Base-by-base conservation (phyloP, 805 yeast genomes). In the Saccharomyces jurei region DNA sequence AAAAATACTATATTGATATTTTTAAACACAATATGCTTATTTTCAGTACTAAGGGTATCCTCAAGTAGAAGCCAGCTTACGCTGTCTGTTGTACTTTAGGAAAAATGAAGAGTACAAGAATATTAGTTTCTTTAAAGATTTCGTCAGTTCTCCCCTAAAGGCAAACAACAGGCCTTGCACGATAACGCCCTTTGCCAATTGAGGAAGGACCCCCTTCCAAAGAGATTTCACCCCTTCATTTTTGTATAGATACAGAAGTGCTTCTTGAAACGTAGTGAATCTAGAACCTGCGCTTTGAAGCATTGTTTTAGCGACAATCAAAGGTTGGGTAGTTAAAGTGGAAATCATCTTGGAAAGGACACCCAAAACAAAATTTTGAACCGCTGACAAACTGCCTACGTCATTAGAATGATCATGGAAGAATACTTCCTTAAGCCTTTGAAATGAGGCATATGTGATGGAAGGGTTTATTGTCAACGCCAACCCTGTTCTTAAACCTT, bases 151-250 rank as follows among this genome's bases (percentile, higher is more conserved):
- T 61, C 87, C 94, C 70, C 83, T 87, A 71, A 84, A 86, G 84
- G 86, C 86, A 65, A 89, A 86, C 62, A 89, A 75, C 56, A 89
- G 74, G 0, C 96, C 96, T 69, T 89, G 96, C 4, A 88, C 96
- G 47, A 89, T 69, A 2, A 88, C 84, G 1, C 94, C 96, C 74
- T 89, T 89, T 44, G 83, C 68, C 55, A 89, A 75, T 68, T 89
- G 96, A 5, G 96, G 96, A 2, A 82, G 79, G 30, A 89, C 63
- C 2, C 96, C 96, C 72, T 84, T 87, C 81, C 89, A 89, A 57
- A 88, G 73, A 0, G 91, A 84, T 11, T 61, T 58, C 41, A 81
- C 44, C 28, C 87, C 89, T 63, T 87, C 94, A n/a, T 77, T 73
- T 58, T 75, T 71, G 74, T 81, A 79, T 59, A 88, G 74, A 65